Evolutionary conservation across 345 rosid genomes (phyloP), one percentile per base, ranked within the genome.

Genomic region (Mercurialis annua): DNA sequence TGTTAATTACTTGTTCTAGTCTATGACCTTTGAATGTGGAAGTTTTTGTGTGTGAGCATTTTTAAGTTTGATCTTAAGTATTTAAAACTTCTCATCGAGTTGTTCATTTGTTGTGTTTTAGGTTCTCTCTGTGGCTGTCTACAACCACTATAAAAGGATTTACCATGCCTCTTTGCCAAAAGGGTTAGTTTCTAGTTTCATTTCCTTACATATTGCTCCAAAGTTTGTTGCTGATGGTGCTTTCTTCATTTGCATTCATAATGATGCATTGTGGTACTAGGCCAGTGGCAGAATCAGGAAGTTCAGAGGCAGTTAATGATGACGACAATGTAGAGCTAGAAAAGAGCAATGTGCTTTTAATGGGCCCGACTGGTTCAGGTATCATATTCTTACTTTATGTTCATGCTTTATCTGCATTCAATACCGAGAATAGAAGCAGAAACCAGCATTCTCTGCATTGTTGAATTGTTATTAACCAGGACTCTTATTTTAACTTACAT

Each of bases 361-460:
- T 93, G 85, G 98, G 96, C 23, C 96, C 97, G 48, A 93, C 98
- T 68, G 98, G 97, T 68, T 93, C 98, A 42, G 98, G 98, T 90
- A 81, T 40, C 81, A 54, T 10, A 34, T 48, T 36, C 9, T 11
- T 14, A 11, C 49, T 59, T 61, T 62, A 21, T 43, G 20, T 51
- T 5, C 0, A 2, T n/a, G 6, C 52, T 44, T 24, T n/a, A n/a
- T n/a, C 40, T 16, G 26, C 15, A 6, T 27, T 17, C 50, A 44
- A n/a, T n/a, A n/a, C 29, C 16, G 15, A 40, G 34, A 14, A 24
- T 11, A 16, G 23, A 29, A 23, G 15, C 33, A 49, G 18, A 36
- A 59, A 57, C 57, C 40, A 47, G 8, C 33, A 38, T 43, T 65
- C 21, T 6, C 29, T 27, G 61, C 30, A 65, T 60, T 67, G 43